Conservation (phyloP, 2,329 filamentous ascomycete genomes). For the Berkeleyomyces basicola region DNA sequence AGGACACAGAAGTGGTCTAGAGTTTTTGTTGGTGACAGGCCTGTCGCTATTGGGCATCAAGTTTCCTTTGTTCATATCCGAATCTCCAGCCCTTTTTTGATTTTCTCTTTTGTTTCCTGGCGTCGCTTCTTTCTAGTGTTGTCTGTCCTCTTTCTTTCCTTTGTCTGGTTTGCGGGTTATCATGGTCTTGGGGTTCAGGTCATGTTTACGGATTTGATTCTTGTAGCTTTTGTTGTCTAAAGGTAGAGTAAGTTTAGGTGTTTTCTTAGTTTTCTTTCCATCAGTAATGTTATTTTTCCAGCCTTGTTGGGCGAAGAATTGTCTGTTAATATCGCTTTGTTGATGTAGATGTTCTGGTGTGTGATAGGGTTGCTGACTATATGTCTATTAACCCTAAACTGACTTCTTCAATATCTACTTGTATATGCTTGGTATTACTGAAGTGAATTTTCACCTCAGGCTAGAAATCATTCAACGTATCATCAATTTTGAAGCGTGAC, state of each 20-base stretch:
- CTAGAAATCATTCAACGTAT: not conserved
- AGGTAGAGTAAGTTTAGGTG: not conserved
- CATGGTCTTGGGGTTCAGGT: not conserved
- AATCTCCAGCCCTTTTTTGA: not conserved
- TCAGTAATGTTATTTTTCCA: too few relatives aligned
- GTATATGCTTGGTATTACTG: not conserved
- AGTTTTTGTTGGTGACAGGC: not conserved
- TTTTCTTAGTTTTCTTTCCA: not conserved
- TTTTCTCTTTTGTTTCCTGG: not conserved
- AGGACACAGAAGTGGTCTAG: constrained; percentile 18
- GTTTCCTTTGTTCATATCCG: not conserved
- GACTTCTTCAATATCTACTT: not conserved
- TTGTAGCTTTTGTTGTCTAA: not conserved
- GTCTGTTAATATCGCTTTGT: too few relatives aligned
- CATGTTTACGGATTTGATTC: not conserved
- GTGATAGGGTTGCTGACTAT: not conserved
- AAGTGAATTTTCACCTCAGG: too few relatives aligned
- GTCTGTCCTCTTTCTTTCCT: not conserved
- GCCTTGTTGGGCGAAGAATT: too few relatives aligned
- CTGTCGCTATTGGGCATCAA: not conserved
- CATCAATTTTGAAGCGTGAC: not conserved
- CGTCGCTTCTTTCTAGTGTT: not conserved
- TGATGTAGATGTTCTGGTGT: not conserved
- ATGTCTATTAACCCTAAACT: too few relatives aligned
- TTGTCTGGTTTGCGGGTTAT: not conserved